Base-by-base conservation (phyloP, 2,329 filamentous ascomycete genomes). In the Cladosporium cucumerinum region DNA sequence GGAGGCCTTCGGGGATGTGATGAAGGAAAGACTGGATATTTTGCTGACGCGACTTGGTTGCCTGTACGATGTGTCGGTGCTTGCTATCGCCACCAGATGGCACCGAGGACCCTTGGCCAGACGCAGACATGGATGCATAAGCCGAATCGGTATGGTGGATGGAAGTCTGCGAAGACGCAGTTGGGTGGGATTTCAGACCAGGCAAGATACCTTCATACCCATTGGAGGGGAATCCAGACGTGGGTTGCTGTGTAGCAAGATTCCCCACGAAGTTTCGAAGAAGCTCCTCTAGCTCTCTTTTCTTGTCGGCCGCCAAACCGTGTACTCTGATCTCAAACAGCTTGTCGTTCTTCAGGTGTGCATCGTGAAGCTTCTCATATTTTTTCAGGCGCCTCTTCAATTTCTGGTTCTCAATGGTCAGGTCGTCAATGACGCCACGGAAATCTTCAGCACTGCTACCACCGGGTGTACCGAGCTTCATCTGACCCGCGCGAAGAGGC, bases 281-380 rank as follows among this genome's bases (percentile, higher is more conserved):
- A 0, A 88, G 87, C 7, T 88, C 85, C 73, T 96, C 91, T 23
- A 96, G 77, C 68, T 95, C 91, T 65, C 87, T 83, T 76, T 90
- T 92, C 78, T 92, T 93, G 58, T 86, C 83, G 55, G 86, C 82
- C 0, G 90, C 85, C 48, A 96, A 77, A 0, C 89, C 87, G 70
- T 95, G 91, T 32, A 93, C 85, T 70, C 91, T 89, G 66, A 96
- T 87, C 74, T 96, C 92, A 70, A 96, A 94, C 0, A 96, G 77
- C 73, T 91, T 92, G 32, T 96, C 91, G 55, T 88, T 86, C 36
- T 88, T 85, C 58, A 93, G 78, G 68, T 89, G 85, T 49, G 88
- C 83, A 21, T 87, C 86, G 1, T 89, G 86, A 28, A 85, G 78
- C 67, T 86, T 87, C 74, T 90, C 89, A 67, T 91, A 91, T 61